A percentile compares a stretch with the other conserved stretches of the same genome.
These are phyloP conservation scores for Saprolegnia diclina DNA, from an alignment of 352 stramenopile genomes.

Conservation along the genomic window DNA sequence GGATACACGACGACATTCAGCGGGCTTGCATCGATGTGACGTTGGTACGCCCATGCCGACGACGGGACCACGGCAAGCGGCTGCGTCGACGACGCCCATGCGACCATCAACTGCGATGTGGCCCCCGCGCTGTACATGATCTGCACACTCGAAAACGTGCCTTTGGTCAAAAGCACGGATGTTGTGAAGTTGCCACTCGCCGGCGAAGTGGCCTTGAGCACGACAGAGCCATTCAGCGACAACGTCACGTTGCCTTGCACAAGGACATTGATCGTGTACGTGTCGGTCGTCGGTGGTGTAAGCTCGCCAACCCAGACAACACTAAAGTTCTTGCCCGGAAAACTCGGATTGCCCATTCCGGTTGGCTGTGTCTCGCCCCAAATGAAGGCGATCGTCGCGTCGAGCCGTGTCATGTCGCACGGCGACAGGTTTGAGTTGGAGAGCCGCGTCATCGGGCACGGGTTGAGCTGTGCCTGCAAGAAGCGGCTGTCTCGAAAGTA, in stretches of 20 bases:
- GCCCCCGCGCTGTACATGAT: conserved; percentile 65
- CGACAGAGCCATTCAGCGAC: conserved; percentile 53
- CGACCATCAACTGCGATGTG: conserved; percentile 21
- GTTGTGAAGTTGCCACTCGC: conserved; percentile 14
- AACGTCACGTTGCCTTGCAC: conserved; percentile 78
- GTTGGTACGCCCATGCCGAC: conserved; percentile 39
- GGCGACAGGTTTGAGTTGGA: neutral
- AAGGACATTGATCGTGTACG: conserved; percentile 71
- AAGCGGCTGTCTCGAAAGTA: conserved; percentile 90
- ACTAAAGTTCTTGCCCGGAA: conserved; percentile 72
- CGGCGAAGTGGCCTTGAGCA: conserved; percentile 50
- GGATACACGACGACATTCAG: conserved; percentile 65
- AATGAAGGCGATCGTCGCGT: conserved; percentile 77
- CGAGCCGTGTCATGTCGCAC: conserved; percentile 59
- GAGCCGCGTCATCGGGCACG: conserved; percentile 35
- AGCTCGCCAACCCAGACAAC: conserved; percentile 65
- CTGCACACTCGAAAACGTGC: conserved; percentile 67
- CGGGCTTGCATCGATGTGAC: conserved; percentile 40
- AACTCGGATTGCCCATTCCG: conserved; percentile 29
- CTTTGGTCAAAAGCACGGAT: conserved; percentile 24
- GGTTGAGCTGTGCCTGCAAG: conserved; percentile 29
- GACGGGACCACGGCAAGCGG: conserved; percentile 32
- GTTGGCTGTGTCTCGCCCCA: conserved; percentile 48
- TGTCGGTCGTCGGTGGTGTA: conserved; percentile 39
- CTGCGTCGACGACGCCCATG: conserved; percentile 28